Evolutionary conservation across 495 filamentous ascomycete genomes (phyloP), one percentile per base, ranked within the genome.

Genomic region (Thermothielavioides terrestris): DNA sequence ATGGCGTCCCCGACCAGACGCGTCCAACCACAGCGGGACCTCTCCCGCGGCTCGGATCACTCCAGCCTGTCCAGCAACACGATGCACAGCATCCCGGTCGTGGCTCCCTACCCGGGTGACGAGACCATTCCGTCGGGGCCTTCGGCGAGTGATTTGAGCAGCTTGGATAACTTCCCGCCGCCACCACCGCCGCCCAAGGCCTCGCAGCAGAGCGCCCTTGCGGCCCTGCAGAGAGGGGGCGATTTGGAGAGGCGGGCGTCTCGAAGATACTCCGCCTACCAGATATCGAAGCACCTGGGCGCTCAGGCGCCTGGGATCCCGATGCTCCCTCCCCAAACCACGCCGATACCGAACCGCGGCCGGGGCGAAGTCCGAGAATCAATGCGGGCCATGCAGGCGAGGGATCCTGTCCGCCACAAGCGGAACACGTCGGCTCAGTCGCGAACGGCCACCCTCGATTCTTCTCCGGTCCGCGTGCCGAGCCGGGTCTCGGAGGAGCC

Each of bases 171-270:
- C 50, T 77, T 83, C 50, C 80, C 84, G 27, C 76, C 77, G n/a
- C 77, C 77, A 3, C 85, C 85, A 11, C 86, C 86, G 7, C 85
- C 85, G 10, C 84, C 85, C 9, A 83, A 86, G 38, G 83, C 84
- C 20, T 85, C 87, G 55, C 82, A 90, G 55, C 85, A 94, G 60
- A 91, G 95, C 71, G 92, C 92, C 8, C 73, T 98, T 42, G 88
- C 86, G 32, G 89, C 89, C 36, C 66, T 98, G 52, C 94, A 97
- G 63, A 76, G 87, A 63, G 89, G 89, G 45, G 88, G 89, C 5
- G 88, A 95, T 49, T 71, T 97, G n/a, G 91, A 97, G 60, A 78
- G 92, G 55, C 79, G 92, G 56, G 94, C 92, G 9, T 97, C 94
- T 3, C 77, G 90, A 57, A 73, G 92, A 56, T 97, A 96, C 61